Evolutionary conservation across 306 rosid genomes (phyloP).

Genomic region (Crotalaria pallida): DNA sequence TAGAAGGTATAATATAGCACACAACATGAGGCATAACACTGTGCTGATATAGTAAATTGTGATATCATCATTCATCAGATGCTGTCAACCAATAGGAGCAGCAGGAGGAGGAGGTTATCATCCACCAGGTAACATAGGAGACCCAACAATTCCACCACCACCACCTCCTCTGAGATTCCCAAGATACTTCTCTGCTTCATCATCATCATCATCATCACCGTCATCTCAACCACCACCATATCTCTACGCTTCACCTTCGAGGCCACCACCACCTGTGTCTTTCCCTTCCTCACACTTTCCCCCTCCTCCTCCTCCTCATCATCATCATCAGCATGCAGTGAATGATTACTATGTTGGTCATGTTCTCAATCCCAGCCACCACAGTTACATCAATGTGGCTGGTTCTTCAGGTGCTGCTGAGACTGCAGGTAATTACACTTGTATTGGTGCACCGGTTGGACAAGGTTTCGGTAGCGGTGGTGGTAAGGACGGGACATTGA

Average conservation of each 20-base stretch:
- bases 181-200: conserved; percentile 63
- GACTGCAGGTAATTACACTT: conserved; percentile 41
- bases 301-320: no score
- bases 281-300: conserved; percentile 47
- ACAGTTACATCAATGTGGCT: conserved; percentile 19
- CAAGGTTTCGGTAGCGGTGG: conserved; percentile 30
- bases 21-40: not conserved
- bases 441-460: conserved; percentile 91
- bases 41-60: not conserved
- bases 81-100: conserved; percentile 59
- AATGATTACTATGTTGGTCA: conserved; percentile 72
- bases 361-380: conserved; percentile 38
- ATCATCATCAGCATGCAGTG: conserved; percentile 35
- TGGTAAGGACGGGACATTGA: conserved; percentile 36
- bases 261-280: conserved; percentile 42
- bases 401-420: not conserved
- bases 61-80: conserved; percentile 33
- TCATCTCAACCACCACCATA: conserved; percentile 35
- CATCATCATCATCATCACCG: conserved; percentile 44
- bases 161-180: conserved; percentile 54
- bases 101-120: conserved; percentile 50
- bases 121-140: conserved; percentile 41
- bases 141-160: conserved; percentile 42
- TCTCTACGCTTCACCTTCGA: conserved; percentile 53
- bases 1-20: not conserved